phyloP scores from a whole-genome alignment of 2,329 filamentous ascomycete species.

The Emmonsia crescens region DNA sequence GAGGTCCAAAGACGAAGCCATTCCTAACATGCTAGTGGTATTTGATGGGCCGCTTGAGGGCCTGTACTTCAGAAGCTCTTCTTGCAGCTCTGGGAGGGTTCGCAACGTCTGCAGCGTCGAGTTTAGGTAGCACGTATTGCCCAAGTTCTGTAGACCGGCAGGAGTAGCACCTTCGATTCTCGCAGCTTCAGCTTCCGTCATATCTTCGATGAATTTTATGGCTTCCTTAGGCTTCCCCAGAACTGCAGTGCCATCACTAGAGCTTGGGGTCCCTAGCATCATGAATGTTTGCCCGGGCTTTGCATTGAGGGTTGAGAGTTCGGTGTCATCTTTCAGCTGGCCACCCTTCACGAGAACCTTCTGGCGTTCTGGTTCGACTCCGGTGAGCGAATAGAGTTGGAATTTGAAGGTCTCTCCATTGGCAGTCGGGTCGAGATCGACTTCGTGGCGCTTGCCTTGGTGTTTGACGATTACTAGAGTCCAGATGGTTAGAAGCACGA shows the following conservation, averaged over 20 bases:
- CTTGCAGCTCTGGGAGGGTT: conserved; percentile 80
- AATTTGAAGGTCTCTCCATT: conserved; percentile 91
- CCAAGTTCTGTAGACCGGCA: conserved; percentile 79
- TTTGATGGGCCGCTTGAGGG: conserved; percentile 17
- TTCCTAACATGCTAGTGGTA: conserved; percentile 42
- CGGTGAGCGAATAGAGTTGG: conserved; percentile 88
- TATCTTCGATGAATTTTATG: conserved; percentile 88
- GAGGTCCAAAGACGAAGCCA: conserved; percentile 56
- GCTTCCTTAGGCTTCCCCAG: conserved; percentile 63
- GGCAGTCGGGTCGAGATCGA: conserved; percentile 76
- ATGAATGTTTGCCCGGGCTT: conserved; percentile 82
- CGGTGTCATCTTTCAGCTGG: conserved; percentile 89
- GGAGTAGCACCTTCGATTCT: conserved; percentile 74
- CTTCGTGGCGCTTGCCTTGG: conserved; percentile 85
- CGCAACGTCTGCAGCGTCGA: conserved; percentile 88
- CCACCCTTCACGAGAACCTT: conserved; percentile 92
- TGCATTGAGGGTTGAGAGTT: conserved; percentile 70
- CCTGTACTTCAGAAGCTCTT: conserved; percentile 58
- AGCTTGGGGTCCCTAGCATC: conserved; percentile 88
- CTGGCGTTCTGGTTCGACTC: conserved; percentile 90
- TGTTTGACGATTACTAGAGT: conserved; percentile 78
- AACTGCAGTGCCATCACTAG: conserved; percentile 46
- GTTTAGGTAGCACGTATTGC: conserved; percentile 98
- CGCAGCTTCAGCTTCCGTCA: conserved; percentile 88
- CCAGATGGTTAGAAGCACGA: neutral